Percentiles rank a stretch among this genome's conserved stretches.
Conservation (phyloP, 2,329 filamentous ascomycete genomes). For the Clonostachys solani region DNA sequence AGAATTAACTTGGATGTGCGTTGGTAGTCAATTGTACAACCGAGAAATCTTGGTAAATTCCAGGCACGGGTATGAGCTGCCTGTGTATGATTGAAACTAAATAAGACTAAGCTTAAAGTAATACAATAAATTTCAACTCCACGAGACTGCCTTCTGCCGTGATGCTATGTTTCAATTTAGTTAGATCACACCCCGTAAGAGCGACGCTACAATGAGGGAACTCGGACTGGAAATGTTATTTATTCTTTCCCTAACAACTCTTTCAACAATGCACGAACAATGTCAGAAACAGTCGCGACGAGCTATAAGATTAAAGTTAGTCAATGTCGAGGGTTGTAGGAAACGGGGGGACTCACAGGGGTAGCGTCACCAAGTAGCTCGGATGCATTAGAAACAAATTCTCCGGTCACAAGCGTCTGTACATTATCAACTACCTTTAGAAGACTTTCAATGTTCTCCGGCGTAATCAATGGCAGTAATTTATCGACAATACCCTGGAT, state of each 20-base stretch:
- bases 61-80: no score
- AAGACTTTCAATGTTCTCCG: constrained; percentile 26
- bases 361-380: constrained; percentile 37
- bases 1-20: no score
- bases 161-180: no score
- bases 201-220: no score
- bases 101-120: no score
- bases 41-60: no score
- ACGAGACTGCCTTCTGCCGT: no score
- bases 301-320: constrained; percentile 11
- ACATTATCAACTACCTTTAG: constrained; percentile 30
- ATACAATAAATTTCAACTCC: no score
- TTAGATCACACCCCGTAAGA: no score
- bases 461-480: constrained; percentile 32
- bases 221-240: no score
- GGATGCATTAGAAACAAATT: constrained; percentile 35
- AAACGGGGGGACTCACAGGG: constrained; percentile 20
- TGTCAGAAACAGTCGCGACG: constrained; percentile 22
- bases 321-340: neutral
- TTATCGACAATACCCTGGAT: constrained; percentile 25
- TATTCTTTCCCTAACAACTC: constrained; percentile 13
- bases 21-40: no score
- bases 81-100: no score
- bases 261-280: constrained; percentile 22
- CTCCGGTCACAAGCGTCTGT: constrained; percentile 25